Percentiles rank a stretch among this genome's conserved stretches.
These are phyloP conservation scores for Proliferodiscus dingleyae DNA, from an alignment of 2,329 filamentous ascomycete genomes.

Conservation along the genomic window DNA sequence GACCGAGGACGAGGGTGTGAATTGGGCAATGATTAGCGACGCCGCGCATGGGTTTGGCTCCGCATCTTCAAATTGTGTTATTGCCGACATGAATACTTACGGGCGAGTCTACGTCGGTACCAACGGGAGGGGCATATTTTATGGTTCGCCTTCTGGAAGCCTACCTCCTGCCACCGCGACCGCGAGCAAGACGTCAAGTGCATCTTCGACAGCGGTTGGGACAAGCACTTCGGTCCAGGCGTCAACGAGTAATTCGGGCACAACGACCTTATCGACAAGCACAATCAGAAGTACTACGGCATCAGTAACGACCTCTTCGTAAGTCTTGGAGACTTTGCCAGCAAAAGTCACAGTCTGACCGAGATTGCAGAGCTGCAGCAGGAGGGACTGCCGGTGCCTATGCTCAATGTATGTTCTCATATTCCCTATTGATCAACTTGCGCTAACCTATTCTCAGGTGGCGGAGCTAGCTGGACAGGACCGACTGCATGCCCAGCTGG, in stretches of 20 bases:
- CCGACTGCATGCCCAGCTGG: slow-evolving; percentile 15
- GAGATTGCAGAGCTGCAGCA: neutral
- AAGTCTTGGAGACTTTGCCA: neutral
- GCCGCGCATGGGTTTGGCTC: slow-evolving; percentile 27
- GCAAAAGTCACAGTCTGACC: neutral
- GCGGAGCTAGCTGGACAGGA: slow-evolving; percentile 11
- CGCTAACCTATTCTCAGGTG: slow-evolving; percentile 8
- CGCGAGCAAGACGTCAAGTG: neutral
- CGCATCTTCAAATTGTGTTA: slow-evolving; percentile 24
- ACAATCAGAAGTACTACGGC: neutral
- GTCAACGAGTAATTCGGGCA: slow-evolving; percentile 1
- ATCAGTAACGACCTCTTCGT: neutral
- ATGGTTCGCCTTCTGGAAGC: slow-evolving; percentile 25
- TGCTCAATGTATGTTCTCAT: slow-evolving; percentile 1
- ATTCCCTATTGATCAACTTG: neutral
- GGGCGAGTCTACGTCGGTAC: slow-evolving; percentile 31
- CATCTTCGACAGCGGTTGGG: neutral
- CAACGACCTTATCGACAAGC: neutral
- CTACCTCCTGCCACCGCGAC: slow-evolving; percentile 24
- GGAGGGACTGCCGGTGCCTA: neutral
- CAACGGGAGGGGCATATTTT: slow-evolving; percentile 32
- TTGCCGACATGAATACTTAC: slow-evolving; percentile 26
- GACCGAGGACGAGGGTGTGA: slow-evolving; percentile 26
- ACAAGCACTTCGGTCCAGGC: neutral
- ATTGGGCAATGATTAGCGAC: slow-evolving; percentile 29